These are phyloP conservation scores for Elaeis oleifera DNA, from an alignment of 202 grass and related monocot genomes.

Conservation along the genomic window DNA sequence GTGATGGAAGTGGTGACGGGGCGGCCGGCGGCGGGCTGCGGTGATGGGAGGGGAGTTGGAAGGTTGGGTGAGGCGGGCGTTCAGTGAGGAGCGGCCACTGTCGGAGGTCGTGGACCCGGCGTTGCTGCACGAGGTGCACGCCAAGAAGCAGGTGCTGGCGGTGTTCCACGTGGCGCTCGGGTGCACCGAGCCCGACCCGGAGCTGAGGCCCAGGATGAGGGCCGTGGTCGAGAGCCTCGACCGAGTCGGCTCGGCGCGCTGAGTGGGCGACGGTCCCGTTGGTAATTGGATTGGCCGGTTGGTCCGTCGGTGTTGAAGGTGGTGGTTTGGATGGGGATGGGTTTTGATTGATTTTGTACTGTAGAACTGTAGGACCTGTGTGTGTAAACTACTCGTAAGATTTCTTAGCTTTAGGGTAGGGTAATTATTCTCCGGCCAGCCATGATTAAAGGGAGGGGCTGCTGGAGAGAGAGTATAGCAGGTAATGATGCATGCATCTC, in stretches of 20 bases:
- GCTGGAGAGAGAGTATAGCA: no score
- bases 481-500: no score
- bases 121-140: conserved; percentile 8
- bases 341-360: no score
- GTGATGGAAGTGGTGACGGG: neutral
- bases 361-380: no score
- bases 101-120: conserved; percentile 14
- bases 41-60: neutral
- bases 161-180: conserved; percentile 13
- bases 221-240: conserved; percentile 1
- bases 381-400: no score
- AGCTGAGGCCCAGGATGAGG: conserved; percentile 3
- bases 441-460: no score
- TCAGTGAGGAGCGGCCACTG: neutral
- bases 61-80: conserved; percentile 4
- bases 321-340: no score
- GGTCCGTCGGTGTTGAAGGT: no score
- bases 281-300: no score
- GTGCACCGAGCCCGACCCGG: conserved; percentile 6
- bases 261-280: no score
- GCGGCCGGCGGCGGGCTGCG: neutral
- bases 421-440: no score
- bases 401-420: no score
- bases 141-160: conserved; percentile 4
- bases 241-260: neutral